Evolutionary conservation across 2,329 filamentous ascomycete species (phyloP), one percentile per base, ranked within the genome.

Genomic region (Phyllosticta citrichinensis): DNA sequence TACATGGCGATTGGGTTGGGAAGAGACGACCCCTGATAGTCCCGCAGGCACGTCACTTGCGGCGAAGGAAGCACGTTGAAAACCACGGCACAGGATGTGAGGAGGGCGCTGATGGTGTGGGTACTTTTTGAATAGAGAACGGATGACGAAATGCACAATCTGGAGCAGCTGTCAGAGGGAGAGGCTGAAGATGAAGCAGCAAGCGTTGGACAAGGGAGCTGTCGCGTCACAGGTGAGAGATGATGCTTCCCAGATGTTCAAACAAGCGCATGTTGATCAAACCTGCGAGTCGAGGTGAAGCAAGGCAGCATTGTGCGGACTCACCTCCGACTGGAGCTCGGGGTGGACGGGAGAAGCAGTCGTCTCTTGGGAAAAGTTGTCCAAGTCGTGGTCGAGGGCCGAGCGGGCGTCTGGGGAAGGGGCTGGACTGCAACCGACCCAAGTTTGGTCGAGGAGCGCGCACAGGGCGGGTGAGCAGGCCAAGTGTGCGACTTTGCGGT

Each of bases 31-130:
- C 0, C 88, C 90, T 0, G 85, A 87, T 52, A 94, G 86, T 8
- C 77, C 78, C 10, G 75, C 70, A 3, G 73, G 65, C 2, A 73
- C 69, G 54, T 71, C 69, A 47, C 65, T 64, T 22, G 67, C 68
- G 35, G 67, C 65, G 55, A 65, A 66, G 52, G 72, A 70, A 2
- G 74, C 72, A 65, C 80, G 83, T 67, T 87, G 84, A 67, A 87
- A 96, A 24, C 93, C 93, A 77, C 96, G 87, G 66, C 90, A 92
- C 4, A 99, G 81, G 5, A 96, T 68, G 74, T 97, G 89, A 57
- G 83, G 81, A 1, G 87, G 86, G 68, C 81, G 83, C 56, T 77
- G 72, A 62, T 73, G 74, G 27, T 72, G 68, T 20, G 70, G 70
- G 33, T 79, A 75, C 66, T 82, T 80, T 12, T 82, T 83, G 72